Base-by-base conservation (phyloP, 352 stramenopile species). In the Phytophthora multivora region DNA sequence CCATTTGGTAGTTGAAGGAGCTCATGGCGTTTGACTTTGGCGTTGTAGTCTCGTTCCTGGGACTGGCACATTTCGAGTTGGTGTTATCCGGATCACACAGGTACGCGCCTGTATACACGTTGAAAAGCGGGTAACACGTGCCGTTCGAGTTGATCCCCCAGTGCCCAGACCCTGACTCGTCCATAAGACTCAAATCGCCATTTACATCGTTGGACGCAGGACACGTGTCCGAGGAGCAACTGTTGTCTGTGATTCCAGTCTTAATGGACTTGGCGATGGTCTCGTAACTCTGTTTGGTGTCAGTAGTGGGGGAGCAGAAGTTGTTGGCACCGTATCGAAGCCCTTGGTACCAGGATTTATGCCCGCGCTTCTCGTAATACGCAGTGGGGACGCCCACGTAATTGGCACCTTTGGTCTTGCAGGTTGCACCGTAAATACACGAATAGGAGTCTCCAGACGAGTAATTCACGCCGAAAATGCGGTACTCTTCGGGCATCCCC, bases 121-220 rank as follows among this genome's bases (percentile, higher is more conserved):
- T 89, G 35, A 81, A 80, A 3, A 68, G 56, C 5, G 81, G 66
- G 48, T 85, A 90, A 50, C 81, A 90, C n/a, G 69, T 81, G 48
- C 81, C 81, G 38, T 89, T 76, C 33, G 66, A 63, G 59, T 90
- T 90, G 49, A 88, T 83, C 5, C 78, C 76, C 80, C 80, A 90
- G n/a, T 72, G 64, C 21, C 47, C 51, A 13, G 53, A 38, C 3
- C 40, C 56, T 1, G 26, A 46, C 2, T 42, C 47, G 39, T 71
- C 57, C 4, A 77, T 78, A 3, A 71, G 45, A 0, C 49, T 48
- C 5, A 80, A 43, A 13, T 79, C 69, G 0, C 54, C 69, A 26
- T 76, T 74, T 2, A 66, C 43, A 45, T 80, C 72, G 23, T 55
- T 48, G 5, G 72, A 80, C 8, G 58, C 68, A 31, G 72, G 70